Evolutionary conservation across 495 filamentous ascomycete genomes (phyloP).

Genomic region (Neurospora pannonica): DNA sequence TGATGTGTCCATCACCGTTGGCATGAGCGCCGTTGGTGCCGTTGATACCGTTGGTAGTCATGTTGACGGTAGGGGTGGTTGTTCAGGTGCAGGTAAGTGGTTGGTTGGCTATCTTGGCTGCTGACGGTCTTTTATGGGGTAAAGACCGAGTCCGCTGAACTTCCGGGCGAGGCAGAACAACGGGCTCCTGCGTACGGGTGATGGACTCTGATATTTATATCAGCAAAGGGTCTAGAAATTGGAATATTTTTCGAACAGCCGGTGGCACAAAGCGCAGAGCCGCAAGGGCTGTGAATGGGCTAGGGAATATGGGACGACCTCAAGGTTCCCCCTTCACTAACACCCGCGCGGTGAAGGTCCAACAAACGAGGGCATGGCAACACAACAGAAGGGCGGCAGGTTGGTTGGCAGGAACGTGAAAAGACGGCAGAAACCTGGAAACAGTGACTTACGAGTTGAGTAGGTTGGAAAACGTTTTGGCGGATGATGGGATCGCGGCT

Average conservation of each 20-base stretch:
- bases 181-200: conserved; percentile 96
- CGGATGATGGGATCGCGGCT: conserved; percentile 49
- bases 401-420: neutral
- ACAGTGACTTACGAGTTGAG: conserved; percentile 64
- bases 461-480: conserved; percentile 86
- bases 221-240: neutral
- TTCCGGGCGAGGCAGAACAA: conserved; percentile 82
- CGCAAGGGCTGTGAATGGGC: neutral
- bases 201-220: conserved; percentile 55
- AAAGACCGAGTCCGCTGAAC: conserved; percentile 69
- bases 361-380: neutral
- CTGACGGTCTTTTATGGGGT: conserved; percentile 44
- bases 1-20: conserved; percentile 13
- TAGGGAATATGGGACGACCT: neutral
- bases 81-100: conserved; percentile 17
- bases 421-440: neutral
- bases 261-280: conserved; percentile 1
- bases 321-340: neutral
- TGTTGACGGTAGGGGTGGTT: conserved; percentile 5
- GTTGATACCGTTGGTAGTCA: conserved; percentile 42
- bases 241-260: conserved; percentile 1
- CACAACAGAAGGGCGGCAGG: neutral
- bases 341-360: neutral
- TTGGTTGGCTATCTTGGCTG: conserved; percentile 12
- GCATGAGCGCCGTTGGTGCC: conserved; percentile 30